These are phyloP conservation scores for Petunia hybrid DNA, from an alignment of 305 asterid species.

Conservation along the genomic window DNA sequence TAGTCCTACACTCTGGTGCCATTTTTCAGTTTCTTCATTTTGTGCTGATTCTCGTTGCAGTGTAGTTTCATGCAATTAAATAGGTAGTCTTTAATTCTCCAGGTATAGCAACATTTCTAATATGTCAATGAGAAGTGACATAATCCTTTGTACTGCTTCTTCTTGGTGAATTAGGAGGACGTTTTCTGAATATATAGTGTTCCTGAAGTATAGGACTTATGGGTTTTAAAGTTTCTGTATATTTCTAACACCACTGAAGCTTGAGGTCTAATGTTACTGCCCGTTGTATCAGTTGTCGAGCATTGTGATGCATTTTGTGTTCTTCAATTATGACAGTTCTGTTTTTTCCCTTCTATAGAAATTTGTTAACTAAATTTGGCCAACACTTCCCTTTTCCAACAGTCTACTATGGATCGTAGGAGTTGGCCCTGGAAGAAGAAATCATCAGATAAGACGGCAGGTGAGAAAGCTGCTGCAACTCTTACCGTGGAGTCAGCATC, in stretches of 20 bases:
- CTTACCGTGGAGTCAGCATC: constrained; percentile 50
- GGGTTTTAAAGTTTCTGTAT: neutral
- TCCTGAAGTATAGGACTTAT: neutral
- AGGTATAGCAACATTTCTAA: neutral
- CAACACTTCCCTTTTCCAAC: neutral
- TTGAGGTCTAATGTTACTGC: constrained; percentile 5
- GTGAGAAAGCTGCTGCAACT: constrained; percentile 51
- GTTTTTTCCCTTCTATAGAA: constrained; percentile 22
- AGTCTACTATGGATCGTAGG: constrained; percentile 78
- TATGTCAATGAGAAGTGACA: neutral
- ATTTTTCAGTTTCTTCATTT: neutral
- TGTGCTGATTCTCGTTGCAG: neutral
- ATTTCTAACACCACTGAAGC: neutral
- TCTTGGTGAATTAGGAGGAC: neutral
- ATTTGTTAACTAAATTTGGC: constrained; percentile 15
- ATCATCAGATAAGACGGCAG: constrained; percentile 77
- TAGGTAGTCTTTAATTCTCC: neutral
- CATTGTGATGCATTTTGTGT: constrained; percentile 21
- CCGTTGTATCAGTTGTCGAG: neutral
- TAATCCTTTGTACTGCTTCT: neutral
- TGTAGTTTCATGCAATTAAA: neutral
- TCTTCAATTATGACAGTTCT: neutral
- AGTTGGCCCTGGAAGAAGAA: constrained; percentile 99
- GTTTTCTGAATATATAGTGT: neutral
- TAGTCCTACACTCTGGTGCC: neutral